Evolutionary conservation across 2,329 filamentous ascomycete genomes (phyloP), one percentile per base, ranked within the genome.

Genomic region (Trichoderma guizhouense): DNA sequence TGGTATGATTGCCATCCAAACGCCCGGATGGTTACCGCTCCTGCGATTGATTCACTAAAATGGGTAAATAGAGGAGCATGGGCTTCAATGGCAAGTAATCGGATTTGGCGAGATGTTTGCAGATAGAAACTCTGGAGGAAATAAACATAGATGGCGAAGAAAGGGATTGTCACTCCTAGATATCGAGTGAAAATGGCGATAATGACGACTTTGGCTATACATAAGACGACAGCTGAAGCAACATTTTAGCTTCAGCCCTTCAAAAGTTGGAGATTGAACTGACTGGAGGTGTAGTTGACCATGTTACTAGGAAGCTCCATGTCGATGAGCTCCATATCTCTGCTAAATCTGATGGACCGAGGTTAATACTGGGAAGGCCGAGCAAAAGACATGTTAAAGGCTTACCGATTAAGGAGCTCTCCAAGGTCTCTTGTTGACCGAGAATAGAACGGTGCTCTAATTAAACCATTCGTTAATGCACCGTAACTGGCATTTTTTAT

Each of bases 91-190:
- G 71, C 72, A 14, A 74, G 64, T 1, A 72, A 36, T 9, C 73
- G 71, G 15, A 74, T 51, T 34, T 71, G 68, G 2, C 71, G 58
- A 5, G 72, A 74, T 3, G 73, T 74, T 15, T 69, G 63, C 14
- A 74, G 64, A 68, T 78, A 78, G 47, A 76, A 75, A 7, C 43
- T 67, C 28, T 78, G 77, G 7, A 78, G 21, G 11, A 73, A 68
- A 32, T 43, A 70, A 28, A 73, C 15, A 51, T 55, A 24, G 7
- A n/a, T 9, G 5, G 62, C 62, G 24, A 72, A 66, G 21, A 73
- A 28, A 12, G 72, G 72, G 3, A 73, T 62, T 15, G 71, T 69
- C 7, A 68, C 67, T 12, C 53, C 61, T 1, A 72, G 61, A 24
- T 73, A 73, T 21, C 63, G 62, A n/a, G 51, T 62, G 15, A 72